Evolutionary conservation across 2,329 filamentous ascomycete genomes (phyloP).

Genomic region (Chaetomiaceae sp.): DNA sequence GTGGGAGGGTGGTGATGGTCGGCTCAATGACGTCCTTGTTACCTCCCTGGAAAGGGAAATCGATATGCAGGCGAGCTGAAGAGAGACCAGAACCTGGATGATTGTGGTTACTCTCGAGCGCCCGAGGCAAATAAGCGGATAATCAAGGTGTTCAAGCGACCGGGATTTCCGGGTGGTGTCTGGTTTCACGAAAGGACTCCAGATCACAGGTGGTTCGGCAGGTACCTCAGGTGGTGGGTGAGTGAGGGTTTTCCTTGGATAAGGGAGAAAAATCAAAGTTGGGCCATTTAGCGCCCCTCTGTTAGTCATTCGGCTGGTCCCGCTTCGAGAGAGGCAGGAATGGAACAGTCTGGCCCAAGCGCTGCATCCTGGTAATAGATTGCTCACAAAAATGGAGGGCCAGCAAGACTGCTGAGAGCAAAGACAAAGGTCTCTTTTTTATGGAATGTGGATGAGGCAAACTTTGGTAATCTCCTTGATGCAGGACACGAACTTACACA

Average conservation of each 20-base stretch:
- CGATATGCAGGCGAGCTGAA: neutral
- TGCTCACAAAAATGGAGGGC: too few relatives aligned
- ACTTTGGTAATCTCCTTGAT: too few relatives aligned
- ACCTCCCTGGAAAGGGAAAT: too few relatives aligned
- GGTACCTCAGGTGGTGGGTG: constrained; percentile 3
- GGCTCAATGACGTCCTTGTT: constrained; percentile 1
- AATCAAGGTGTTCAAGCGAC: neutral
- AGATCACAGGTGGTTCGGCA: constrained; percentile 1
- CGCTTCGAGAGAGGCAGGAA: constrained; percentile 7
- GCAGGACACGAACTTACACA: too few relatives aligned
- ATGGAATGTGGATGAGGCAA: too few relatives aligned
- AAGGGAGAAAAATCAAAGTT: constrained; percentile 10
- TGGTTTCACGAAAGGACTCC: constrained; percentile 8
- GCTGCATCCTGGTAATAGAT: too few relatives aligned
- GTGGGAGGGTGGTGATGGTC: too few relatives aligned
- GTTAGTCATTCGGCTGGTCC: constrained; percentile 20
- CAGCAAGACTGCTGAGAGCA: too few relatives aligned
- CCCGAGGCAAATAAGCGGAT: neutral
- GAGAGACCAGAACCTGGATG: neutral
- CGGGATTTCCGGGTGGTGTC: neutral
- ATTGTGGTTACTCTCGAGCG: neutral
- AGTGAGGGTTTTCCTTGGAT: constrained; percentile 19
- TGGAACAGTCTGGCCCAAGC: neutral
- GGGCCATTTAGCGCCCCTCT: constrained; percentile 10
- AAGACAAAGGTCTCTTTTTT: too few relatives aligned